A percentile compares a stretch with the other conserved stretches of the same genome.
Evolutionary conservation across 2,329 filamentous ascomycete species (phyloP).

Genomic region (Aspergillus proliferans): DNA sequence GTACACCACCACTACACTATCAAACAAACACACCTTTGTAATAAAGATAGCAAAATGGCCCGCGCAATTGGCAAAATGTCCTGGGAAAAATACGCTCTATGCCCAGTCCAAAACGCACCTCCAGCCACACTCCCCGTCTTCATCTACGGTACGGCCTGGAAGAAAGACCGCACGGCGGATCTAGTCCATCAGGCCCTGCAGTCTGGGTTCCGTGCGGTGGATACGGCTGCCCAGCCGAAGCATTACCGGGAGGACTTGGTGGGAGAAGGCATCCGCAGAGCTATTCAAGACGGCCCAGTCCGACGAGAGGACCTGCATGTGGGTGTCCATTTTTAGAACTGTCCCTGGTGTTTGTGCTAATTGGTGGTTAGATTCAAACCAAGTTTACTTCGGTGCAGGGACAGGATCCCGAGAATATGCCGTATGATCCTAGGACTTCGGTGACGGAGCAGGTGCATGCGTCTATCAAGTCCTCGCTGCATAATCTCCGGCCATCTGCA

Average conservation of each 20-base stretch:
- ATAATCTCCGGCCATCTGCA: conserved; percentile 46
- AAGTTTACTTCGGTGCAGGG: conserved; percentile 65
- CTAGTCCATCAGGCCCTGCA: conserved; percentile 64
- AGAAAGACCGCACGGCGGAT: conserved; percentile 60
- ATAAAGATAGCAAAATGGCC: conserved; percentile 10
- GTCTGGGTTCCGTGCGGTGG: conserved; percentile 65
- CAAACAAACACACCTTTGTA: neutral
- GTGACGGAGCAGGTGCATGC: conserved; percentile 60
- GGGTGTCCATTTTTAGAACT: conserved; percentile 18
- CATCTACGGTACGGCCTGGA: conserved; percentile 84
- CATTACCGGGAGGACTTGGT: conserved; percentile 72
- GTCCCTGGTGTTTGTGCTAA: neutral
- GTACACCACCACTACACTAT: neutral
- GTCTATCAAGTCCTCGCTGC: conserved; percentile 62
- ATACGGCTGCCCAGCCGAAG: conserved; percentile 71
- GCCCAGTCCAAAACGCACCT: conserved; percentile 16
- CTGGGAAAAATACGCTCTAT: conserved; percentile 27
- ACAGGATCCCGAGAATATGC: conserved; percentile 56
- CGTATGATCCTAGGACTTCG: conserved; percentile 55
- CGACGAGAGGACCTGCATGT: conserved; percentile 59
- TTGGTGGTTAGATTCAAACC: conserved; percentile 61
- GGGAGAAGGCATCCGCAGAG: conserved; percentile 58
- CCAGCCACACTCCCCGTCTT: conserved; percentile 38
- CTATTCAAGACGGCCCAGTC: conserved; percentile 55
- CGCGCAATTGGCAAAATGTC: conserved; percentile 21